Percentiles rank a stretch among this genome's conserved stretches.
phyloP scores from a whole-genome alignment of 345 rosid species.

The Camelina sativa region DNA sequence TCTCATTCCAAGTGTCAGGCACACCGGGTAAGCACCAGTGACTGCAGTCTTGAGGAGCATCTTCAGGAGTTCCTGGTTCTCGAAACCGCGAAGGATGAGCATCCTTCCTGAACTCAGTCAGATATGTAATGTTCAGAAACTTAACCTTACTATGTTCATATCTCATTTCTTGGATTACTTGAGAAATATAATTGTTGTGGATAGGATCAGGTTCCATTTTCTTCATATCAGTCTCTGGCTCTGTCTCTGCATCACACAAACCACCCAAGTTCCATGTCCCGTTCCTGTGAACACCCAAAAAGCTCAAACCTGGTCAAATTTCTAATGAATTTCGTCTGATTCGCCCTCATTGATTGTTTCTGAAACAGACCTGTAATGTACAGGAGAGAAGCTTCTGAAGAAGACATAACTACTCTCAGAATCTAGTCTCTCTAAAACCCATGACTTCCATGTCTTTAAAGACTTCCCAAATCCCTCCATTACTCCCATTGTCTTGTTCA shows the following conservation, averaged over 20 bases:
- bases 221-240: constrained; percentile 57
- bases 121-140: constrained; percentile 71
- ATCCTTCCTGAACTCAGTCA: constrained; percentile 72
- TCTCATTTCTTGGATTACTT: constrained; percentile 57
- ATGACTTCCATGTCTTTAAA: constrained; percentile 65
- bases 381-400: constrained; percentile 80
- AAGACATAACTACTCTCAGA: constrained; percentile 57
- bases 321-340: not conserved
- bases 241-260: constrained; percentile 58
- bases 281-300: constrained; percentile 51
- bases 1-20: constrained; percentile 86
- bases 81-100: constrained; percentile 79
- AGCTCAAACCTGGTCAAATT: constrained; percentile 18
- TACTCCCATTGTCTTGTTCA: constrained; percentile 62
- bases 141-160: constrained; percentile 51
- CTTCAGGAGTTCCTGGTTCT: constrained; percentile 64
- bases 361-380: constrained; percentile 67
- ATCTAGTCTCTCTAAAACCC: constrained; percentile 58
- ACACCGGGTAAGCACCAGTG: constrained; percentile 96
- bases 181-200: constrained; percentile 59
- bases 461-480: constrained; percentile 74
- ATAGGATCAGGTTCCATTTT: constrained; percentile 57
- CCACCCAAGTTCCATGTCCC: constrained; percentile 82
- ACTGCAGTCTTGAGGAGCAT: constrained; percentile 90
- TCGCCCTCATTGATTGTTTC: constrained; percentile 4